These are phyloP conservation scores for Lentinula lateritia DNA, from an alignment of 768 basidiomycete genomes.

Conservation along the genomic window DNA sequence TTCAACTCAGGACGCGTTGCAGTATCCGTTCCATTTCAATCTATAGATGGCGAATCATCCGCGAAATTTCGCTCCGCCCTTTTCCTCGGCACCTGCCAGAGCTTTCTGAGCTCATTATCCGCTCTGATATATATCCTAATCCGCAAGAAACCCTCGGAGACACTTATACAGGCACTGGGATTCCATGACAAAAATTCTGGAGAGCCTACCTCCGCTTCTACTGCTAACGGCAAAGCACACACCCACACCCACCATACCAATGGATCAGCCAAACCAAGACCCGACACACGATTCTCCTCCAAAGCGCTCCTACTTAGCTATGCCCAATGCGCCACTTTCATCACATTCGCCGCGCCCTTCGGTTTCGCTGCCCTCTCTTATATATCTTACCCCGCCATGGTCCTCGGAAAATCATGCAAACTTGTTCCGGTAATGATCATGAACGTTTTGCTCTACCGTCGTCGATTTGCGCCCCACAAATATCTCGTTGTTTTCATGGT, in stretches of 20 bases:
- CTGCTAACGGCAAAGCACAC: conserved; percentile 1
- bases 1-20: background rate
- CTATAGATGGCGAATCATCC: conserved; percentile 52
- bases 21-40: conserved; percentile 85
- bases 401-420: conserved; percentile 98
- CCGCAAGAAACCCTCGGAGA: conserved; percentile 49
- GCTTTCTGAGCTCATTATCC: conserved; percentile 68
- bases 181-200: conserved; percentile 33
- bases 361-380: conserved; percentile 93
- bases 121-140: conserved; percentile 72
- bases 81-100: conserved; percentile 83
- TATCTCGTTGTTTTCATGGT: conserved; percentile 94
- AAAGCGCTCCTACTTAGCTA: conserved; percentile 62
- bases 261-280: conserved; percentile 24
- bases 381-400: conserved; percentile 98
- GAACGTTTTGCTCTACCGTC: conserved; percentile 93
- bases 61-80: conserved; percentile 83
- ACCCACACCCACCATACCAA: conserved; percentile 26
- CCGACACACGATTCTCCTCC: conserved; percentile 30
- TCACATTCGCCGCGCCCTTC: conserved; percentile 90
- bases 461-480: conserved; percentile 89
- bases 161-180: conserved; percentile 55
- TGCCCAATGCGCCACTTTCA: conserved; percentile 80
- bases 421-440: conserved; percentile 98
- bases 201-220: conserved; percentile 11